Percentiles rank a stretch among this genome's conserved stretches.
These are phyloP conservation scores for Phytophthora brassicae DNA, from an alignment of 352 stramenopile genomes.

Conservation along the genomic window DNA sequence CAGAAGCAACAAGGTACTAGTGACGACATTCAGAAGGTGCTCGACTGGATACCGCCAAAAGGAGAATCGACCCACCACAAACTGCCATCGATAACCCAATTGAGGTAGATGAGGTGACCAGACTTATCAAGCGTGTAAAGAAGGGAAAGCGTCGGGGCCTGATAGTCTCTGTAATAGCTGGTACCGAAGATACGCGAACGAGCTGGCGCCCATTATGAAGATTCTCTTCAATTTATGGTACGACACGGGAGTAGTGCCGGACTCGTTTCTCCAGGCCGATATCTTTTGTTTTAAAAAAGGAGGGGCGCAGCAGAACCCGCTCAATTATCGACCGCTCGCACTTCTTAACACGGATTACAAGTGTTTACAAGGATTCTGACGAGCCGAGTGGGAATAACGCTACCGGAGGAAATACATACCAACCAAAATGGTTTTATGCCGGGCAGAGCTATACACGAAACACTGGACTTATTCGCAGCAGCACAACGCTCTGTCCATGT, in stretches of 20 bases:
- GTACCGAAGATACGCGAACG: background rate
- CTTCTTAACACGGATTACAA: conserved; percentile 3
- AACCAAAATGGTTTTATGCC: background rate
- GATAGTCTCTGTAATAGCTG: background rate
- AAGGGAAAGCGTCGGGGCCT: background rate
- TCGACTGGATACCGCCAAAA: too few relatives aligned
- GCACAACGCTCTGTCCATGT: background rate
- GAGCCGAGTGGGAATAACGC: background rate
- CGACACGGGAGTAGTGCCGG: background rate
- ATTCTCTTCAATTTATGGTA: background rate
- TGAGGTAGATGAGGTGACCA: background rate
- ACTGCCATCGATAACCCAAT: too few relatives aligned
- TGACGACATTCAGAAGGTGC: background rate
- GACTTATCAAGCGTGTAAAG: background rate
- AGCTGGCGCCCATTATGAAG: background rate
- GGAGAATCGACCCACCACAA: too few relatives aligned
- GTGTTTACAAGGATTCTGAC: background rate
- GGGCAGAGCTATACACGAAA: background rate
- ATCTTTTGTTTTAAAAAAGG: background rate
- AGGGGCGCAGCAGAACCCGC: background rate
- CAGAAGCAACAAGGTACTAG: background rate
- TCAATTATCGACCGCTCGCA: background rate
- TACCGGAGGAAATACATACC: background rate
- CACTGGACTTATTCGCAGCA: background rate
- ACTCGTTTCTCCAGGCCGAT: background rate